Percentiles rank a stretch among this genome's conserved stretches.
phyloP scores from a whole-genome alignment of 2,329 filamentous ascomycete species.

The Reticulascus tulasneorum region DNA sequence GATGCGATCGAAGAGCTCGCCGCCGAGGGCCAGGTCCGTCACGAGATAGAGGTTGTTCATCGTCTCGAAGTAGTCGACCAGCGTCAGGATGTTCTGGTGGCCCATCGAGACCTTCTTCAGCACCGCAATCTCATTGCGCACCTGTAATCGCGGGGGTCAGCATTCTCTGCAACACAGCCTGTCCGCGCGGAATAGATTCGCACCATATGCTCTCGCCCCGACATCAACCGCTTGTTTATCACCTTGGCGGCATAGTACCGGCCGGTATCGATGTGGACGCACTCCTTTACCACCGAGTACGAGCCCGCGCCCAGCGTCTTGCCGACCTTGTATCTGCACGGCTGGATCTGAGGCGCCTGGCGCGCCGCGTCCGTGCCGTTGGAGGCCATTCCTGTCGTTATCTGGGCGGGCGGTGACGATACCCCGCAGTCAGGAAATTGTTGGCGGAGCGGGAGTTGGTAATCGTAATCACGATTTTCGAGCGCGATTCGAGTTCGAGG shows the following conservation, averaged over 20 bases:
- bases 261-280: slow-evolving; percentile 95
- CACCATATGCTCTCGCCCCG: slow-evolving; percentile 97
- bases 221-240: slow-evolving; percentile 98
- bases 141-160: slow-evolving; percentile 44
- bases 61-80: slow-evolving; percentile 99
- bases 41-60: slow-evolving; percentile 99
- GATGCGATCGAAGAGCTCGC: slow-evolving; percentile 96
- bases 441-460: too few relatives aligned
- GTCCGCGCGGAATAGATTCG: slow-evolving; percentile 17
- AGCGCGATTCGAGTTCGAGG: too few relatives aligned
- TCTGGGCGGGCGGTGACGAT: too few relatives aligned
- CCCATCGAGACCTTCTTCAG: slow-evolving; percentile 98
- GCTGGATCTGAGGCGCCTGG: slow-evolving; percentile 68
- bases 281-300: slow-evolving; percentile 98
- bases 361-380: slow-evolving; percentile 13
- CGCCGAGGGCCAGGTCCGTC: slow-evolving; percentile 91
- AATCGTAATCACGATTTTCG: too few relatives aligned
- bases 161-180: slow-evolving; percentile 1
- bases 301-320: slow-evolving; percentile 96
- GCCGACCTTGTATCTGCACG: slow-evolving; percentile 96
- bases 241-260: slow-evolving; percentile 98
- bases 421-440: too few relatives aligned
- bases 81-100: slow-evolving; percentile 93
- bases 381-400: slow-evolving; percentile 12
- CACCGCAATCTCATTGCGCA: slow-evolving; percentile 96